Evolutionary conservation across 2,329 filamentous ascomycete species (phyloP).

Genomic region (Fusarium tricinctum): DNA sequence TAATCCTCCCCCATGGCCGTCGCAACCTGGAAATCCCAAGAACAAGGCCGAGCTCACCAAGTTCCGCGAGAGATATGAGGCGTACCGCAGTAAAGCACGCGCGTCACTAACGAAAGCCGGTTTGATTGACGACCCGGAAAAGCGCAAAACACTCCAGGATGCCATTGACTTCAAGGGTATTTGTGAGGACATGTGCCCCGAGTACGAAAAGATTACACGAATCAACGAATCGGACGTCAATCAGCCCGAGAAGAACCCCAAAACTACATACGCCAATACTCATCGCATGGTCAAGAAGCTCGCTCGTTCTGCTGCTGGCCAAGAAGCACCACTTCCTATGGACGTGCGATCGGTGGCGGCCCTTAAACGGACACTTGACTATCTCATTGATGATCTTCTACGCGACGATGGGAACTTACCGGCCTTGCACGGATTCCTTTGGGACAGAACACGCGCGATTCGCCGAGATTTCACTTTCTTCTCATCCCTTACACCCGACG

Average conservation of each 20-base stretch:
- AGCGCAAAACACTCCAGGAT: slow-evolving; percentile 72
- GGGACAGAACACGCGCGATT: slow-evolving; percentile 77
- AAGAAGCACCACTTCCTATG: slow-evolving; percentile 76
- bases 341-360: slow-evolving; percentile 74
- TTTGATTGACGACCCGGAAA: slow-evolving; percentile 75
- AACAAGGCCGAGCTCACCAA: slow-evolving; percentile 66
- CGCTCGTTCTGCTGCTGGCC: slow-evolving; percentile 76
- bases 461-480: slow-evolving; percentile 78
- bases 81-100: slow-evolving; percentile 70
- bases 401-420: slow-evolving; percentile 68
- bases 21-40: slow-evolving; percentile 65
- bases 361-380: slow-evolving; percentile 72
- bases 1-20: slow-evolving; percentile 67
- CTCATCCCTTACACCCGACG: slow-evolving; percentile 69
- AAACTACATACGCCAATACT: slow-evolving; percentile 62
- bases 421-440: slow-evolving; percentile 72
- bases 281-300: slow-evolving; percentile 75
- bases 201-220: slow-evolving; percentile 74
- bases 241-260: slow-evolving; percentile 65
- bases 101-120: slow-evolving; percentile 70
- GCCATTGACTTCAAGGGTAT: slow-evolving; percentile 77
- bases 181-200: slow-evolving; percentile 78
- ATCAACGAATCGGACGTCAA: slow-evolving; percentile 73
- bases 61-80: slow-evolving; percentile 69
- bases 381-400: slow-evolving; percentile 72